These are phyloP conservation scores for Brassica hybrid DNA, from an alignment of 441 rosid species.

Conservation along the genomic window DNA sequence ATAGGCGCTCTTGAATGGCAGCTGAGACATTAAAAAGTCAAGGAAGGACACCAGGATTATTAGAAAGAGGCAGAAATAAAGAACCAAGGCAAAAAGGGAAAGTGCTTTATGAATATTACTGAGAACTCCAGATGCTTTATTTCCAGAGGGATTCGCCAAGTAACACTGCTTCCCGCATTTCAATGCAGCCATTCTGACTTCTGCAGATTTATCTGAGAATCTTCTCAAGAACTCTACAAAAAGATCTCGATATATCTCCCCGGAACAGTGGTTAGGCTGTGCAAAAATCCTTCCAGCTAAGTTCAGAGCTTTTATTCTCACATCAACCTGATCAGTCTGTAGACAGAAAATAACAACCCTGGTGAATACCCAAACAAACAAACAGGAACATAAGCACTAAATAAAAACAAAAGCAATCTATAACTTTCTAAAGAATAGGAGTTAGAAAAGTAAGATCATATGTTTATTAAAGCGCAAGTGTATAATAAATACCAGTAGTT, in stretches of 20 bases:
- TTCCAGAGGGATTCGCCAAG: conserved; percentile 64
- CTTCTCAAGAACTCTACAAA: conserved; percentile 86
- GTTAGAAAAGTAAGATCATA: conserved; percentile 11
- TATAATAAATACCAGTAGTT: conserved; percentile 65
- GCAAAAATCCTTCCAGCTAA: conserved; percentile 82
- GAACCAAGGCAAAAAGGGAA: conserved; percentile 25
- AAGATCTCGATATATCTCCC: conserved; percentile 64
- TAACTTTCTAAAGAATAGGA: conserved; percentile 15
- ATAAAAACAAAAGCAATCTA: conserved; percentile 17
- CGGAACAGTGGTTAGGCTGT: conserved; percentile 58
- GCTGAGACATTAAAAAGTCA: conserved; percentile 52
- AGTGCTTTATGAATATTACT: conserved; percentile 49
- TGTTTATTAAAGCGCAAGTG: conserved; percentile 20
- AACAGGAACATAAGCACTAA: conserved; percentile 12
- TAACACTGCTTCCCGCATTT: conserved; percentile 75
- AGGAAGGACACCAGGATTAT: conserved; percentile 28
- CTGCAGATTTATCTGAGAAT: conserved; percentile 89
- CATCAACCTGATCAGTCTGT: conserved; percentile 95
- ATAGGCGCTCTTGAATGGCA: conserved; percentile 76
- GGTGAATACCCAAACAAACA: conserved; percentile 26
- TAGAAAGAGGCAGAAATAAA: conserved; percentile 39
- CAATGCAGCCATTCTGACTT: conserved; percentile 83
- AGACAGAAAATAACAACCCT: conserved; percentile 41
- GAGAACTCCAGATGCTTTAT: conserved; percentile 67
- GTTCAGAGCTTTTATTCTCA: conserved; percentile 87